Percentiles rank a stretch among this genome's conserved stretches.
Evolutionary conservation across 75 land plant genomes (phyloP).

Genomic region (Pinus tabuliformis): DNA sequence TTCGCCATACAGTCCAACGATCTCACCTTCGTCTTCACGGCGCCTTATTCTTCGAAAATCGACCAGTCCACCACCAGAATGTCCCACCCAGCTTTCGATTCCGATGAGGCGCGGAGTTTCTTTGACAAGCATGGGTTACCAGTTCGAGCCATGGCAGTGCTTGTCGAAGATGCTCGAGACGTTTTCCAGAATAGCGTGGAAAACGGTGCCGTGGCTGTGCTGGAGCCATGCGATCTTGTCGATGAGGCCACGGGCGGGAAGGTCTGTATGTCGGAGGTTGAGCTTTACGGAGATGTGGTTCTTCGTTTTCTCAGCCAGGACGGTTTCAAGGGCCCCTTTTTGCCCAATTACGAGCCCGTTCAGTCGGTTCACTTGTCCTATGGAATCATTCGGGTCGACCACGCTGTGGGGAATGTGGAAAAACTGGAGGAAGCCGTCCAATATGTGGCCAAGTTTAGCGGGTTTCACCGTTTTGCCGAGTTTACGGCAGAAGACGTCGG

Average conservation of each 20-base stretch:
- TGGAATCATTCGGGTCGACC: slow-evolving; percentile 78
- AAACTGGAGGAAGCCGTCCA: slow-evolving; percentile 53
- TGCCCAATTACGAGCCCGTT: slow-evolving; percentile 75
- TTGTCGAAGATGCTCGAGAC: slow-evolving; percentile 68
- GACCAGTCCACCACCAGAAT: slow-evolving; percentile 20
- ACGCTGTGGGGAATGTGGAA: slow-evolving; percentile 95
- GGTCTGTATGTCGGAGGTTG: slow-evolving; percentile 53
- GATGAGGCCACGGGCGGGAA: slow-evolving; percentile 26
- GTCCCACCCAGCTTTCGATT: slow-evolving; percentile 64
- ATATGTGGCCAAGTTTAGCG: slow-evolving; percentile 74
- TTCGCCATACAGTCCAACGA: slow-evolving; percentile 65
- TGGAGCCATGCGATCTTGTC: slow-evolving; percentile 32
- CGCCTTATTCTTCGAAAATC: slow-evolving; percentile 73
- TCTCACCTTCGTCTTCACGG: slow-evolving; percentile 87
- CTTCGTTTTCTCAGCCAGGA: slow-evolving; percentile 62
- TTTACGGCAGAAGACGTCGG: slow-evolving; percentile 97
- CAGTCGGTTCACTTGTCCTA: slow-evolving; percentile 38
- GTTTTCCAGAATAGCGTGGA: slow-evolving; percentile 66
- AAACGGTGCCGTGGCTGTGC: slow-evolving; percentile 56
- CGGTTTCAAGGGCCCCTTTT: slow-evolving; percentile 49
- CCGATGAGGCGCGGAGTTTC: slow-evolving; percentile 41
- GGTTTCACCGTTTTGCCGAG: slow-evolving; percentile 97
- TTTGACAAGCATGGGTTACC: slow-evolving; percentile 72
- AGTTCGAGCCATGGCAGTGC: slow-evolving; percentile 81
- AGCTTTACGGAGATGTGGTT: slow-evolving; percentile 84